Percentiles rank a stretch among this genome's conserved stretches.
Evolutionary conservation across 2,329 filamentous ascomycete genomes (phyloP).

Genomic region (Ceratocystis cacaofunesta): DNA sequence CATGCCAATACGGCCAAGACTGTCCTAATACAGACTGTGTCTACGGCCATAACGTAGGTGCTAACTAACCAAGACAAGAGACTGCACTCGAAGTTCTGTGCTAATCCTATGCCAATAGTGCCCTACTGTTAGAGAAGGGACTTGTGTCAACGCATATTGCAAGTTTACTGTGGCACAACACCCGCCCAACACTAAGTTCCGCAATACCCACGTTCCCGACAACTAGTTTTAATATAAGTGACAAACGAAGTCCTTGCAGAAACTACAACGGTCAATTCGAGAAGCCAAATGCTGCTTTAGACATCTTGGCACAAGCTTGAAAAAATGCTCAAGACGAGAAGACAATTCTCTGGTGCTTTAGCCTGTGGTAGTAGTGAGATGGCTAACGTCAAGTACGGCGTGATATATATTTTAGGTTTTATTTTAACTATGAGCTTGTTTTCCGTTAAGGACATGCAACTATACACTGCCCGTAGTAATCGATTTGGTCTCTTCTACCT

Average conservation of each 20-base stretch:
- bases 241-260: background rate
- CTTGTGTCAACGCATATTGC: constrained; percentile 26
- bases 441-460: too few relatives aligned
- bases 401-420: too few relatives aligned
- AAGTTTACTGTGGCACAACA: constrained; percentile 8
- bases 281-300: too few relatives aligned
- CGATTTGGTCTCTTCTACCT: too few relatives aligned
- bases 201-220: background rate
- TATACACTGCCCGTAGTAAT: too few relatives aligned
- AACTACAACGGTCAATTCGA: too few relatives aligned
- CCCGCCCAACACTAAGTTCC: constrained; percentile 5
- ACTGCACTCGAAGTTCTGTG: background rate
- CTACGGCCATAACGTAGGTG: constrained; percentile 46
- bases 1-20: constrained; percentile 42
- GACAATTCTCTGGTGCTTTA: too few relatives aligned
- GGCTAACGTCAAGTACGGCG: too few relatives aligned
- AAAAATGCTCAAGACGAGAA: too few relatives aligned
- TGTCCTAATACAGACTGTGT: constrained; percentile 44
- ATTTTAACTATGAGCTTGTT: too few relatives aligned
- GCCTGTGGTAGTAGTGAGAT: too few relatives aligned
- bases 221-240: background rate
- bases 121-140: constrained; percentile 35
- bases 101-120: constrained; percentile 29
- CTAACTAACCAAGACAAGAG: background rate
- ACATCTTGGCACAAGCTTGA: too few relatives aligned